Evolutionary conservation across 257 asterid species (phyloP).

Genomic region (Scutellaria minor): DNA sequence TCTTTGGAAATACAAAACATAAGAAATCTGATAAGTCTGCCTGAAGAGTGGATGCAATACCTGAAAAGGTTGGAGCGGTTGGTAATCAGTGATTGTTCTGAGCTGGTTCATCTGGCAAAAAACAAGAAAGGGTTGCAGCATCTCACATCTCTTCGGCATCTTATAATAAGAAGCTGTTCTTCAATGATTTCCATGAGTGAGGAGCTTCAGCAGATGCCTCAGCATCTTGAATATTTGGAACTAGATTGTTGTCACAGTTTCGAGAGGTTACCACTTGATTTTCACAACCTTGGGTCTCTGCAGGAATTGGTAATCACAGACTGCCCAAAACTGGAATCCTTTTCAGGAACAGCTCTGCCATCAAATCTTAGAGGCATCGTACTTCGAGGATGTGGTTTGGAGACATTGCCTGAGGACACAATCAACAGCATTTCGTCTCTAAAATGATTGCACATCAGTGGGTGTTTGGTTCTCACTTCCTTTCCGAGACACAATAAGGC

Average conservation of each 20-base stretch:
- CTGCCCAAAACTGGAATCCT: conserved; percentile 49
- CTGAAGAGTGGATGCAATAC: conserved; percentile 40
- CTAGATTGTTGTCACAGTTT: conserved; percentile 47
- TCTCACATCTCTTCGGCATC: conserved; percentile 46
- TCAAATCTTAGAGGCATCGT: conserved; percentile 51
- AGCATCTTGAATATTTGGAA: conserved; percentile 49
- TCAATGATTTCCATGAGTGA: conserved; percentile 44
- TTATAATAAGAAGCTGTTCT: conserved; percentile 44
- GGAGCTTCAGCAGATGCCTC: conserved; percentile 48
- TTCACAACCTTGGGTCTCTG: conserved; percentile 43
- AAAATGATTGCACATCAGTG: conserved; percentile 44
- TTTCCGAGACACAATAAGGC: conserved; percentile 39
- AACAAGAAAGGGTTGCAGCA: conserved; percentile 35
- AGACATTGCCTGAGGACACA: conserved; percentile 47
- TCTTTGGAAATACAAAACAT: conserved; percentile 49
- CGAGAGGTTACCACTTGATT: conserved; percentile 45
- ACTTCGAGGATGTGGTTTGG: conserved; percentile 54
- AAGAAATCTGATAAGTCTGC: conserved; percentile 41
- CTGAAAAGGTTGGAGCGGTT: conserved; percentile 39
- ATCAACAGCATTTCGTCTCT: conserved; percentile 47
- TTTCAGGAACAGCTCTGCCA: conserved; percentile 47
- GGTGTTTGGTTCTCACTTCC: conserved; percentile 52
- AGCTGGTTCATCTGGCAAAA: conserved; percentile 43
- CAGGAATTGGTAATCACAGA: conserved; percentile 51
- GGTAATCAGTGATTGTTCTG: conserved; percentile 42